A percentile compares a stretch with the other conserved stretches of the same genome.
These are phyloP conservation scores for Puccinia horiana DNA, from an alignment of 1,284 basidiomycete species.

Conservation along the genomic window DNA sequence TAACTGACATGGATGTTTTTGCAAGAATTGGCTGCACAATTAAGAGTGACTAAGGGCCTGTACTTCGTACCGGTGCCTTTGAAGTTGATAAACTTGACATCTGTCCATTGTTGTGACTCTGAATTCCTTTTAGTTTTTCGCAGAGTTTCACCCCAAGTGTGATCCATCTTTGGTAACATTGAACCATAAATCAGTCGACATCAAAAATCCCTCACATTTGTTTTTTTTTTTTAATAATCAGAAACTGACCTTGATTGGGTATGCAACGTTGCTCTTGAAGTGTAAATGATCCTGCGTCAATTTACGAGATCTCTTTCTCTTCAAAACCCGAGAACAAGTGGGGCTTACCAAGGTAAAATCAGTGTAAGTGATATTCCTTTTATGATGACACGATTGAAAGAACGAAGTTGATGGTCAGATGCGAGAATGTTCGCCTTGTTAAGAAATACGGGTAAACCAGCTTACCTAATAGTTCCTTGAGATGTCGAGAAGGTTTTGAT, in stretches of 20 bases:
- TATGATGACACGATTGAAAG: not conserved
- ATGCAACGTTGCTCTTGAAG: slow-evolving; percentile 30
- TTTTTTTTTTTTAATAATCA: too few relatives aligned
- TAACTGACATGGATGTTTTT: not conserved
- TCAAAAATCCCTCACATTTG: too few relatives aligned
- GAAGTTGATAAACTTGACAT: slow-evolving; percentile 33
- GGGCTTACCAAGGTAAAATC: slow-evolving; percentile 32
- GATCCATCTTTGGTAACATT: slow-evolving; percentile 6
- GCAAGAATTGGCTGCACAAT: slow-evolving; percentile 11
- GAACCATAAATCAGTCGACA: too few relatives aligned
- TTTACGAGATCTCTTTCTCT: not conserved
- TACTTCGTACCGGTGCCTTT: slow-evolving; percentile 7
- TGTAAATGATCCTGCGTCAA: too few relatives aligned
- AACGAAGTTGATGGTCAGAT: not conserved
- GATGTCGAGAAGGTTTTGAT: slow-evolving; percentile 23
- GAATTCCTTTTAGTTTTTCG: not conserved
- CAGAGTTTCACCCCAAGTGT: slow-evolving; percentile 28
- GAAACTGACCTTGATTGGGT: slow-evolving; percentile 32
- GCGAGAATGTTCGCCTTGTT: too few relatives aligned
- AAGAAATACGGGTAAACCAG: too few relatives aligned
- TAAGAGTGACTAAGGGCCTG: slow-evolving; percentile 25
- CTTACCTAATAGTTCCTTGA: slow-evolving; percentile 30
- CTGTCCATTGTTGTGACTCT: slow-evolving; percentile 23
- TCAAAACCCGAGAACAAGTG: not conserved
- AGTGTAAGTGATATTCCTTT: slow-evolving; percentile 21